Percentiles rank a stretch among this genome's conserved stretches.
These are phyloP conservation scores for Exophiala lecanii-corni DNA, from an alignment of 2,329 filamentous ascomycete genomes.

Conservation along the genomic window DNA sequence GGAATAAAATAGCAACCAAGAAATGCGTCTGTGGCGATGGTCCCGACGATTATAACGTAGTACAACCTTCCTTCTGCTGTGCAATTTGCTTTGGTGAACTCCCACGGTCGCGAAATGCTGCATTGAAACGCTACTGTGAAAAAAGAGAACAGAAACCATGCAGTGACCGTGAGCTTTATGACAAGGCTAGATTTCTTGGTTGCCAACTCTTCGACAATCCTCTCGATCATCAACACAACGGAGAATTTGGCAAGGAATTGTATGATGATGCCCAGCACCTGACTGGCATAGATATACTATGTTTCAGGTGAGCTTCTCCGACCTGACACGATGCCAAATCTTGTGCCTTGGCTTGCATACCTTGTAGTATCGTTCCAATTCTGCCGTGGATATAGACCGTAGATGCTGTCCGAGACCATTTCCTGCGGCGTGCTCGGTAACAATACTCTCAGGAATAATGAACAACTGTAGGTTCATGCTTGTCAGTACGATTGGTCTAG, in stretches of 20 bases:
- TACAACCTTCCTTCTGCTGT: slow-evolving; percentile 20
- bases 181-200: background rate
- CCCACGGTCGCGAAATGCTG: slow-evolving; percentile 5
- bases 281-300: slow-evolving; percentile 7
- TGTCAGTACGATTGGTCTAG: background rate
- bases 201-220: background rate
- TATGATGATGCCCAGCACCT: slow-evolving; percentile 5
- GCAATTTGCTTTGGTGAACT: background rate
- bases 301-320: background rate
- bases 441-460: slow-evolving; percentile 2
- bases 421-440: slow-evolving; percentile 4
- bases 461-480: background rate
- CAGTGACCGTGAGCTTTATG: background rate
- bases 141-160: slow-evolving; percentile 24
- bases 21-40: slow-evolving; percentile 24
- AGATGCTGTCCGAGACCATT: slow-evolving; percentile 3
- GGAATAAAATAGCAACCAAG: slow-evolving; percentile 24
- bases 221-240: slow-evolving; percentile 4
- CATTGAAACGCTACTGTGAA: slow-evolving; percentile 28
- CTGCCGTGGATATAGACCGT: background rate
- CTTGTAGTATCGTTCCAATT: background rate
- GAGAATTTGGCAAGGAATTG: slow-evolving; percentile 7
- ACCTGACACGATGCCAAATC: background rate
- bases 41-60: slow-evolving; percentile 21
- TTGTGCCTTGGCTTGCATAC: too few relatives aligned